Base-by-base conservation (phyloP, 192 early-diverging fungal genomes). In the Mortierella claussenii region DNA sequence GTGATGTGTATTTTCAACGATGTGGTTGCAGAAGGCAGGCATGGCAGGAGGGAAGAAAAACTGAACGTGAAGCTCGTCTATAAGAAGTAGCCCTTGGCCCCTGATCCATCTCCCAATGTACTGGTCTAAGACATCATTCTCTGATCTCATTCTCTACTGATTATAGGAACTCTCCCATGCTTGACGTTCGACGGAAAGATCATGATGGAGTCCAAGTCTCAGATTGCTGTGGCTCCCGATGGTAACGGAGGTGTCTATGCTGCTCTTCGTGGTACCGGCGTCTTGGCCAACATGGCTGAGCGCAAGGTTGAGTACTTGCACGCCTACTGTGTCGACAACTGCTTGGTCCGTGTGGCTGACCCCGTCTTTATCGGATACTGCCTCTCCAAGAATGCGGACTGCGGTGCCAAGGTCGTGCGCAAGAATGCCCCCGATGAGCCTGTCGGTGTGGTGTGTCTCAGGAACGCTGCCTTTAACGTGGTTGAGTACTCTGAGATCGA, bases 401-500 rank as follows among this genome's bases (percentile, higher is more conserved):
- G 96, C 82, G 97, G 97, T 54, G 96, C 91, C 44, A 96, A 98
- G 80, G 93, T 92, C 9, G 96, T 99, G 27, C 93, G 92, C 76
- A 99, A 99, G 79, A 78, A 82, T 49, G 66, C 80, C 32, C 92
- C 95, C 58, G 83, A 90, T 42, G 97, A 99, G 85, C 86, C 93
- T 31, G 97, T 98, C 12, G 97, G 97, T 68, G 96, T 99, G 23
- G 91, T 99, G 73, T 97, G 95, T 79, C 81, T 94, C 45, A 90
- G 94, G 48, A 89, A 97, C 81, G 78, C 85, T 20, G 89, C 89
- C 49, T 93, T 88, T 57, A 87, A 86, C 61, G 97, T 99, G 15
- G 95, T 97, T 33, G 97, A 99, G 81, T 99, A 99, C 83, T 94
- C 92, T 32, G 97, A 99, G 82, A 98, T 99, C 63, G 86, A 89